phyloP scores from a whole-genome alignment of 805 yeast species.

The Candida pini region DNA sequence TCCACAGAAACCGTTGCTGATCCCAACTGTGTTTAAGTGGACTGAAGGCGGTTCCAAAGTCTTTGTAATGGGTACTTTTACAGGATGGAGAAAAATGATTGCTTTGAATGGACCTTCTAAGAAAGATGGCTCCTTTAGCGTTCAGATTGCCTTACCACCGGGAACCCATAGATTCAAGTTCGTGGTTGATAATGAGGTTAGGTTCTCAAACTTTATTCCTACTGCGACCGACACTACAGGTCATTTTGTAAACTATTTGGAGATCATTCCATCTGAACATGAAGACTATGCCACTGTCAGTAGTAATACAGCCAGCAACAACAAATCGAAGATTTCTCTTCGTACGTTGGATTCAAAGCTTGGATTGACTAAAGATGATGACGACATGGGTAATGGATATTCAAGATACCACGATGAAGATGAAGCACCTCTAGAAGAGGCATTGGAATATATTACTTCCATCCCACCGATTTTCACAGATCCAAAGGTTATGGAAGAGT shows the following conservation, averaged over 20 bases:
- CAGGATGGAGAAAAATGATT: constrained; percentile 98
- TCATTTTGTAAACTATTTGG: constrained; percentile 87
- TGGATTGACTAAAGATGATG: constrained; percentile 60
- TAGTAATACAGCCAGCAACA: constrained; percentile 11
- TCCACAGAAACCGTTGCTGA: constrained; percentile 22
- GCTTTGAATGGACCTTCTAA: constrained; percentile 57
- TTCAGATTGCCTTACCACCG: constrained; percentile 72
- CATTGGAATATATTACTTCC: constrained; percentile 49
- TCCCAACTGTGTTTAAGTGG: constrained; percentile 77
- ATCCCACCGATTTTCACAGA: constrained; percentile 83
- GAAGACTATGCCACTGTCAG: constrained; percentile 23
- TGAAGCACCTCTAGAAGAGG: constrained; percentile 24
- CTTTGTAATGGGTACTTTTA: constrained; percentile 94
- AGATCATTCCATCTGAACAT: constrained; percentile 40
- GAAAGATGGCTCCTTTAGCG: constrained; percentile 49
- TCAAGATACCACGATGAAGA: constrained; percentile 68
- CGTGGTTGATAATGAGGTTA: constrained; percentile 87
- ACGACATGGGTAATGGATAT: constrained; percentile 81
- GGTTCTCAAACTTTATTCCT: constrained; percentile 85
- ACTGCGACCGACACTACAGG: constrained; percentile 98
- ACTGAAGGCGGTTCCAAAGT: constrained; percentile 94
- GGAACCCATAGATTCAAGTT: constrained; percentile 93
- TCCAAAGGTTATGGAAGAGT: constrained; percentile 83
- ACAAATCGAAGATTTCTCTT: constrained; percentile 23
- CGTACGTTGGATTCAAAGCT: constrained; percentile 54